Percentiles rank a stretch among this genome's conserved stretches.
Conservation (phyloP, 768 basidiomycete genomes). For the Candolleomyces efflorescens region DNA sequence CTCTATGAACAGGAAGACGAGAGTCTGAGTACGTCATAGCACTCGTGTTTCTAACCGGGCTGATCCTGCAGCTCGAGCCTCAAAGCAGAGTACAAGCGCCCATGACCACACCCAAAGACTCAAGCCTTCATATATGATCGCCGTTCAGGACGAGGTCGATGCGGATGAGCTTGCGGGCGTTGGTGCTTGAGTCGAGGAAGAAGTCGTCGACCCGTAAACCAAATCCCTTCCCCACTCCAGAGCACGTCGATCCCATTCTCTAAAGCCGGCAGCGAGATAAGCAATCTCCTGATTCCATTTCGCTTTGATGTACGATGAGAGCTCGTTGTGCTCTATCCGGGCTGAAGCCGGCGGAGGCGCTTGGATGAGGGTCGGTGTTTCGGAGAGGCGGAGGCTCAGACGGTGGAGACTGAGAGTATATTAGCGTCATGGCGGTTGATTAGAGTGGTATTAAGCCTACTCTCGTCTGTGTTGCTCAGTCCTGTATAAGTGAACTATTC, state of each 20-base stretch:
- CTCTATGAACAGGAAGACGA: no score
- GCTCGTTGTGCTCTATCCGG: slow-evolving; percentile 45
- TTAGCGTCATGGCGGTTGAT: neutral
- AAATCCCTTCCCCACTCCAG: slow-evolving; percentile 36
- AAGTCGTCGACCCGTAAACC: neutral
- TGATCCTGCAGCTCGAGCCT: no score
- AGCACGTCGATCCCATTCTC: slow-evolving; percentile 42
- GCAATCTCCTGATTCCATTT: slow-evolving; percentile 60
- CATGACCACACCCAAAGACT: no score
- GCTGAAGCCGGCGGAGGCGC: slow-evolving; percentile 53
- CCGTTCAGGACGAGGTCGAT: no score
- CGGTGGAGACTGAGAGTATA: slow-evolving; percentile 48
- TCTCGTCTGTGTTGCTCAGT: slow-evolving; percentile 53
- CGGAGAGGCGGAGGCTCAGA: slow-evolving; percentile 47
- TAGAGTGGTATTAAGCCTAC: slow-evolving; percentile 29
- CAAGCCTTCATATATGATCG: no score
- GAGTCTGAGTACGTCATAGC: no score
- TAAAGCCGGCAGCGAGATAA: slow-evolving; percentile 36
- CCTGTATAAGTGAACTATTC: slow-evolving; percentile 28
- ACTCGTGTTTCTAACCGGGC: no score
- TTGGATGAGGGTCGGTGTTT: slow-evolving; percentile 41
- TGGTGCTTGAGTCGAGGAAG: neutral
- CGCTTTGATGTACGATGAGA: slow-evolving; percentile 44
- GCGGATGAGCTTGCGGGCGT: neutral
- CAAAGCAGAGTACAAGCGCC: no score